A percentile compares a stretch with the other conserved stretches of the same genome.
Evolutionary conservation across 2,329 filamentous ascomycete species (phyloP).

Genomic region (Coniochaeta ligniaria): DNA sequence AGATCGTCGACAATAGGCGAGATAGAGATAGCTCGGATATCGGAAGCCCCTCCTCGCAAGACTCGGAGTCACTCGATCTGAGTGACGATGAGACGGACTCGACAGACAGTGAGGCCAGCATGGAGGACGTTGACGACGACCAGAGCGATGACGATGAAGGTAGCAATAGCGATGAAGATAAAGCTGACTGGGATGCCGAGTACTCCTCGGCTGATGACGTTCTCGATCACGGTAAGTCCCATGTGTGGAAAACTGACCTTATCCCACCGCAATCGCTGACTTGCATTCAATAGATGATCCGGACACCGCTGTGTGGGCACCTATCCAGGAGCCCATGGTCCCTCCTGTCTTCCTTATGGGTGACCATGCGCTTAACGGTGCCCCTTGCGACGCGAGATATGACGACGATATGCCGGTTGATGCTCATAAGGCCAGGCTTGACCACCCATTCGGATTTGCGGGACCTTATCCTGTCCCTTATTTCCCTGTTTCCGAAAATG

Average conservation of each 20-base stretch:
- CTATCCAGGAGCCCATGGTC: neutral
- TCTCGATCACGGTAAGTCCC: neutral
- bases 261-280: neutral
- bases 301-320: neutral
- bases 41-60: neutral
- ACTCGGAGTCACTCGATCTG: neutral
- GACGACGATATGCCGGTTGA: neutral
- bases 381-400: neutral
- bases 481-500: neutral
- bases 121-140: slow-evolving; percentile 1
- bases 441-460: neutral
- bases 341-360: neutral
- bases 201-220: slow-evolving; percentile 4
- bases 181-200: slow-evolving; percentile 3
- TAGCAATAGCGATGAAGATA: neutral
- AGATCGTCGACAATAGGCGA: neutral
- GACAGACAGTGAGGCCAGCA: neutral
- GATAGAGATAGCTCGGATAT: neutral
- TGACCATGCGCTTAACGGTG: neutral
- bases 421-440: neutral
- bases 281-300: neutral
- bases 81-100: neutral
- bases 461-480: neutral
- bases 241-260: neutral
- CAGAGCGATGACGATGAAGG: neutral